These are phyloP conservation scores for Hondaea fermentalgiana DNA, from an alignment of 108 stramenopile genomes.

Conservation along the genomic window DNA sequence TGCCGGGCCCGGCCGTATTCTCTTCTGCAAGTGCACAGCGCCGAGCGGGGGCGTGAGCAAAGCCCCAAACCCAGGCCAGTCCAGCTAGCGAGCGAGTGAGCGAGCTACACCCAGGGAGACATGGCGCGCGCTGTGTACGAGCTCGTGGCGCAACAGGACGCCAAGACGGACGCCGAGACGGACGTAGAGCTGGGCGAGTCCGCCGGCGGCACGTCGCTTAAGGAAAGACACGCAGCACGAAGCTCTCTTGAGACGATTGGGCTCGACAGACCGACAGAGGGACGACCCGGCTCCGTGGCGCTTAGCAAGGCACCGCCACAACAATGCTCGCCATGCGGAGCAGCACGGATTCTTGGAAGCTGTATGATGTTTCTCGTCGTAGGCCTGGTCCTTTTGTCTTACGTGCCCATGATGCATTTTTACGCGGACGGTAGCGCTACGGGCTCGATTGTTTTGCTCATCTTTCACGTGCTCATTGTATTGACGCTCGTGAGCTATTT, in stretches of 20 bases:
- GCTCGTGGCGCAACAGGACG: too few species aligned
- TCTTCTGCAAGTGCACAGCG: too few species aligned
- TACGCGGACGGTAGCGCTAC: neutral
- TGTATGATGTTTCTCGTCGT: neutral
- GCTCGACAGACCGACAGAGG: neutral
- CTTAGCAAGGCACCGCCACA: neutral
- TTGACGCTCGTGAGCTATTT: neutral
- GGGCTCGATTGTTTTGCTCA: neutral
- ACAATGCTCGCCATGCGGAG: neutral
- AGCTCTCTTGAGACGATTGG: neutral
- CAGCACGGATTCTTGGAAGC: neutral
- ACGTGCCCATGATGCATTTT: conserved; percentile 12
- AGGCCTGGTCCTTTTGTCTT: neutral
- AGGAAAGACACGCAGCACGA: too few species aligned
- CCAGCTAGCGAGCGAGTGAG: too few species aligned
- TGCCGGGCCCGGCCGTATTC: too few species aligned
- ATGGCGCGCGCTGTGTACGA: too few species aligned
- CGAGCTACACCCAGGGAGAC: too few species aligned
- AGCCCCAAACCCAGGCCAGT: too few species aligned
- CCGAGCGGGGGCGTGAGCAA: too few species aligned
- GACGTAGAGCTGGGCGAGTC: too few species aligned
- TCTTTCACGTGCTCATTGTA: neutral
- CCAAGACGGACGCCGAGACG: too few species aligned
- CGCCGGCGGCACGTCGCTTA: too few species aligned
- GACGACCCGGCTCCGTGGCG: neutral